Conservation (phyloP, 345 rosid species). For the Alliaria petiolata region DNA sequence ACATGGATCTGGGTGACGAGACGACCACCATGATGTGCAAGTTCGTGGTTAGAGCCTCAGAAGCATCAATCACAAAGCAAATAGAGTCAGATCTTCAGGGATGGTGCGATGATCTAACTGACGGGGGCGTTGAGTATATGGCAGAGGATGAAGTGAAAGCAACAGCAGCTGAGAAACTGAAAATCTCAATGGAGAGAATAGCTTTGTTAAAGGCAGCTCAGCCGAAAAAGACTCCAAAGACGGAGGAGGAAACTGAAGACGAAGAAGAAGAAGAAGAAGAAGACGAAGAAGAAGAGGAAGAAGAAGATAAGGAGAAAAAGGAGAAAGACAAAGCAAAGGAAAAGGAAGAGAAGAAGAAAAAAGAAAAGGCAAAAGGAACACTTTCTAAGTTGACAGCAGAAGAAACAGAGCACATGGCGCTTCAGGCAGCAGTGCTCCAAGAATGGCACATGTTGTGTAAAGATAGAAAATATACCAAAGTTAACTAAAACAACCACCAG, state of each 20-base stretch:
- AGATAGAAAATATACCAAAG: constrained; percentile 53
- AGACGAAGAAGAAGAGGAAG: constrained; percentile 33
- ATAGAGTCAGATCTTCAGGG: constrained; percentile 91
- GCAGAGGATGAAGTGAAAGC: constrained; percentile 95
- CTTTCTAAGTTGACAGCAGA: constrained; percentile 83
- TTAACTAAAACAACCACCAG: constrained; percentile 27
- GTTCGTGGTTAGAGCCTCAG: constrained; percentile 95
- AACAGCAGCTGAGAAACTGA: constrained; percentile 82
- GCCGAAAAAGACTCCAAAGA: constrained; percentile 87
- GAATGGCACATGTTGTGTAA: constrained; percentile 94
- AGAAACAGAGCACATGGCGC: constrained; percentile 94
- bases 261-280: constrained; percentile 34
- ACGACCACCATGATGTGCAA: constrained; percentile 97
- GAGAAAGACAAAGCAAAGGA: constrained; percentile 44
- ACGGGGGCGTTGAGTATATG: constrained; percentile 93
- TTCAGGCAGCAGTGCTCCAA: constrained; percentile 90
- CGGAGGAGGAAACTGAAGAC: constrained; percentile 44
- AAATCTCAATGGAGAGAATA: constrained; percentile 90
- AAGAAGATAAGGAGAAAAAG: constrained; percentile 43
- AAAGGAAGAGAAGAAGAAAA: constrained; percentile 34
- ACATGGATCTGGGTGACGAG: constrained; percentile 94
- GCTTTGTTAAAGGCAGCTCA: constrained; percentile 88
- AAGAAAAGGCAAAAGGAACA: constrained; percentile 64
- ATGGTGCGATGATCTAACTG: constrained; percentile 94
- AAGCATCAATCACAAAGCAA: constrained; percentile 86